Evolutionary conservation across 225 moss, liverwort and hornwort species (phyloP), one percentile per base, ranked within the genome.

Genomic region (Marchantia polymorpha): DNA sequence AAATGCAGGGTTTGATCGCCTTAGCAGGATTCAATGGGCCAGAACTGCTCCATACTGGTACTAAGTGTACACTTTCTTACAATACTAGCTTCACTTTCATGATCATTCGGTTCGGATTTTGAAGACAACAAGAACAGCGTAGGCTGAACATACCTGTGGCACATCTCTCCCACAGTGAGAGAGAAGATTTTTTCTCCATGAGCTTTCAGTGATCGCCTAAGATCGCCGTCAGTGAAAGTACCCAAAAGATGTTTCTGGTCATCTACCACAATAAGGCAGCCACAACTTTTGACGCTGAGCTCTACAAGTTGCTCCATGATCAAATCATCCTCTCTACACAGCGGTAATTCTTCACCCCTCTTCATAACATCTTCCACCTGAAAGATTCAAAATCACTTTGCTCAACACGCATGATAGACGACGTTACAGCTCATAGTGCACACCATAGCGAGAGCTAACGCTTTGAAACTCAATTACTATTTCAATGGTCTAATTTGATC

Each of bases 321-420:
- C 29, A 70, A 64, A 71, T 89, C 89, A 17, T 73, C 82, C 74
- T 81, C 84, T 60, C 65, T 75, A 61, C 89, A 89, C 23, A 86
- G 78, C 51, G 89, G 86, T 55, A 89, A 60, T 31, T 86, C 86
- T 54, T 22, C 78, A 50, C 80, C 83, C 64, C 72, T 86, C 78
- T 79, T 86, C 89, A 89, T 89, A 14, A 86, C 80, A 81, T 89
- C 89, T 60, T 84, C 86, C 58, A 89, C 89, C 86, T 86, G 78
- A 46, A 48, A 52, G 7, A 74, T 52, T 54, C 19, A 50, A 46
- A 74, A 11, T 71, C 50, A 50, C 11, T 50, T 50, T 17, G 31
- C 68, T 39, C 68, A 69, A 67, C 16, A 19, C 16, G 47, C 70
- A 71, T 31, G 12, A 48, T 39, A 39, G 39, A 39, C 39, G 39